phyloP scores from a whole-genome alignment of 2,329 filamentous ascomycete species.

The Dactylella cylindrospora region DNA sequence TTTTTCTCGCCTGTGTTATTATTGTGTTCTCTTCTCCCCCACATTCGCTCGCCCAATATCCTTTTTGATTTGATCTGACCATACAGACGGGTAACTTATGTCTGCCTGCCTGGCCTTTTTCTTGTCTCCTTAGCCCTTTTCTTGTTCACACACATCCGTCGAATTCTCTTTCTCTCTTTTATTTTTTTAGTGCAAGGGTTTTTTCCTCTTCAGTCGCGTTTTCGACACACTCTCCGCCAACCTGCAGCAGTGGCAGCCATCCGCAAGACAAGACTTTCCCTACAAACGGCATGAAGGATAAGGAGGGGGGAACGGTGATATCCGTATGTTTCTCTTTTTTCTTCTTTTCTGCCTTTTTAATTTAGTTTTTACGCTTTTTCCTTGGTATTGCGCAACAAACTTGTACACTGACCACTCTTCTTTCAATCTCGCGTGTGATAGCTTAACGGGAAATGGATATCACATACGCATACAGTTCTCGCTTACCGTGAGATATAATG shows the following conservation, averaged over 20 bases:
- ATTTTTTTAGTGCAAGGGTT: slow-evolving; percentile 43
- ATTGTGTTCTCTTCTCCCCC: too few relatives aligned
- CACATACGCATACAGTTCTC: slow-evolving; percentile 78
- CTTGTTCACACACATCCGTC: slow-evolving; percentile 42
- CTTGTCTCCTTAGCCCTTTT: slow-evolving; percentile 39
- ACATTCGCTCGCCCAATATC: too few relatives aligned
- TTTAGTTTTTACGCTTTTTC: too few relatives aligned
- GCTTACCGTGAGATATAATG: slow-evolving; percentile 68
- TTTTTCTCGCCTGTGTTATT: slow-evolving; percentile 20
- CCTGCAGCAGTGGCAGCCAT: too few relatives aligned
- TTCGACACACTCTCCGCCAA: slow-evolving; percentile 7
- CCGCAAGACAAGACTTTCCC: too few relatives aligned
- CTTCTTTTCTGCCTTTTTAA: too few relatives aligned
- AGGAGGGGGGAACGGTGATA: slow-evolving; percentile 32
- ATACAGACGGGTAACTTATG: too few relatives aligned
- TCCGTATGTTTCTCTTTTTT: slow-evolving; percentile 29
- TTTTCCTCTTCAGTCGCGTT: slow-evolving; percentile 46
- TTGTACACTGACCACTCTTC: slow-evolving; percentile 49
- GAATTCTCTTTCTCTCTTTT: slow-evolving; percentile 48
- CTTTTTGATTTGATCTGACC: too few relatives aligned
- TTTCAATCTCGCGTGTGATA: slow-evolving; percentile 49
- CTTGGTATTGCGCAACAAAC: too few relatives aligned
- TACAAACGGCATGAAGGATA: slow-evolving; percentile 35
- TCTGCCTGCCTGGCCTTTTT: too few relatives aligned
- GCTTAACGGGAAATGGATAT: slow-evolving; percentile 86